Base-by-base conservation (phyloP, 495 filamentous ascomycete genomes). In the Mytilinidion resinicola region DNA sequence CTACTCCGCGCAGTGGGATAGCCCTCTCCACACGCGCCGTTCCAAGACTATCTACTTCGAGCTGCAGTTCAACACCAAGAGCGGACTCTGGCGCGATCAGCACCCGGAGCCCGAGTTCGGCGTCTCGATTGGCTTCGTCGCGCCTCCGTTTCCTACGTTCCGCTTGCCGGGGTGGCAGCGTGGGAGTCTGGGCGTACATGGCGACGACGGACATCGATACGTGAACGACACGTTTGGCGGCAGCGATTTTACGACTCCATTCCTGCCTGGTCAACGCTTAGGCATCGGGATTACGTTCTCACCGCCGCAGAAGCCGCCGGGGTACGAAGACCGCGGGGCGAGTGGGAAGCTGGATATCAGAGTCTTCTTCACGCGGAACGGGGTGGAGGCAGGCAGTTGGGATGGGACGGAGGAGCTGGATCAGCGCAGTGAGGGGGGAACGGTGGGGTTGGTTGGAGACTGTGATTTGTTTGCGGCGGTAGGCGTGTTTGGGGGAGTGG, bases 141-240 rank as follows among this genome's bases (percentile, higher is more conserved):
- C 87, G 1, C 81, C 84, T 48, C 92, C 92, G 17, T 96, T 95
- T 71, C 92, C 92, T 0, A 77, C 80, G 0, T 96, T 90, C 80
- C 81, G 92, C 42, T 80, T 93, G 55, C 92, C 92, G 0, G 92
- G 92, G 1, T 96, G 92, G 92, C 85, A 97, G 67, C 77, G 91
- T 33, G 91, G 82, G 1, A 88, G 85, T 46, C 66, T 96, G n/a
- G 92, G 80, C 7, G 85, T 96, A 10, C 93, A 96, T 64, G 87
- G 88, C 3, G 92, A 97, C 68, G 92, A 97, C 70, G 92, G 92
- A 10, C 83, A 88, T 63, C 79, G 82, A 62, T 97, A 88, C 69
- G 78, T 93, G 59, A 95, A 96, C 74, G 89, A 96, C 67, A 80
- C 81, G 1, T 90, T 79, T 77, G 92, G 92, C 20, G 92, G 92